Percentiles rank a stretch among this genome's conserved stretches.
phyloP scores from a whole-genome alignment of 2,329 filamentous ascomycete genomes.

The Fusarium sp. region DNA sequence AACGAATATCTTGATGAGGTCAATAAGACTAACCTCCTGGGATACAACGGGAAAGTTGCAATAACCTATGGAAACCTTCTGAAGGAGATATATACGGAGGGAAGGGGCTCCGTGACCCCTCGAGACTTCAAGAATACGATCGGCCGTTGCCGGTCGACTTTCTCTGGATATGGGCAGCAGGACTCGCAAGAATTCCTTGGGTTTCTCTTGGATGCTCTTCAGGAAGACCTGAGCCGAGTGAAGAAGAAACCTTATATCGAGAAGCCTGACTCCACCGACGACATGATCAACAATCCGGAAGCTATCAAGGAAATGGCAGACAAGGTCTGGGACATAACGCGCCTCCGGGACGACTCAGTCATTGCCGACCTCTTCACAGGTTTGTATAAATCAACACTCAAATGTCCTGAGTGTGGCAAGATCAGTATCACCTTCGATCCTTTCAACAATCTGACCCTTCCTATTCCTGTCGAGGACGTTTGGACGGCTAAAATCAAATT shows the following conservation, averaged over 20 bases:
- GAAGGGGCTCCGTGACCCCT: constrained; percentile 76
- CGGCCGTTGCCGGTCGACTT: constrained; percentile 82
- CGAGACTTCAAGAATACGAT: constrained; percentile 84
- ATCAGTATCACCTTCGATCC: constrained; percentile 99
- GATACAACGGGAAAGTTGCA: constrained; percentile 88
- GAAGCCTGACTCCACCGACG: constrained; percentile 96
- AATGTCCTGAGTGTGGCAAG: constrained; percentile 90
- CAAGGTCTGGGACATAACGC: constrained; percentile 90
- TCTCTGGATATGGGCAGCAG: constrained; percentile 95
- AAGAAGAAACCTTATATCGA: constrained; percentile 97
- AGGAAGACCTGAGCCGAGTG: constrained; percentile 94
- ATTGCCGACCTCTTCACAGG: constrained; percentile 96
- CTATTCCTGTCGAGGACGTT: constrained; percentile 85
- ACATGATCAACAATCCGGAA: constrained; percentile 84
- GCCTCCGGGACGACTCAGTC: constrained; percentile 91
- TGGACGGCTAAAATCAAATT: constrained; percentile 81
- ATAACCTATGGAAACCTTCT: constrained; percentile 81
- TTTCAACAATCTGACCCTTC: constrained; percentile 92
- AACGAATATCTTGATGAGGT: constrained; percentile 80
- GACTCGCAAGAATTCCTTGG: constrained; percentile 97
- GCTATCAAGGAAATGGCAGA: constrained; percentile 87
- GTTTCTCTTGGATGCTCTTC: constrained; percentile 91
- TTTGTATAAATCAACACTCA: constrained; percentile 97
- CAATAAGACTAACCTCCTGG: constrained; percentile 85
- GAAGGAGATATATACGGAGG: constrained; percentile 79